Base-by-base conservation (phyloP, 2,329 filamentous ascomycete species). In the Ophiostoma sp. region DNA sequence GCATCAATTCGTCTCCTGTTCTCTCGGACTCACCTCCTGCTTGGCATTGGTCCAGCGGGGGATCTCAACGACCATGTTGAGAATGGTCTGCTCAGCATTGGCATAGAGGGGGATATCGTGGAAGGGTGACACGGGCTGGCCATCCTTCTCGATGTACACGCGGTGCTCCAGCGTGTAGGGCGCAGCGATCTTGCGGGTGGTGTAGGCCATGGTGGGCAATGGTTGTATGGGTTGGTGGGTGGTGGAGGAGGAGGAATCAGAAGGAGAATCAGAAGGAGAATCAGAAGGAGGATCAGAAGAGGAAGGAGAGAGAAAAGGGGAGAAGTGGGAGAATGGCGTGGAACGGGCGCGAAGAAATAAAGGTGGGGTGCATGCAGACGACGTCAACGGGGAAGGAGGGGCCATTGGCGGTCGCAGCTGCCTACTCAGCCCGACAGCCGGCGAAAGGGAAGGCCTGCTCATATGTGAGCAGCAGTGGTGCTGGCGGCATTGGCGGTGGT, bases 41-140 rank as follows among this genome's bases (percentile, higher is more conserved):
- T 99, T 99, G 78, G 91, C 95, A 84, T 99, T 99, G 85, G 94
- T 97, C 95, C 95, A 99, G 85, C 95, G 90, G 78, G 95, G 95
- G 78, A 99, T 97, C 90, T 99, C 95, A 77, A 99, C 95, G 75
- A 99, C 81, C 95, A 99, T 99, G 90, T 99, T 99, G 79, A 99
- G 87, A 80, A 98, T 85, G 77, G 90, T 96, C 87, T 97, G 89
- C 85, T 97, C 91, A 83, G 91, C 86, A 81, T 99, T 97, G 89
- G 94, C 94, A 80, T 93, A 99, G 76, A 99, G 92, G 73, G 95
- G 95, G 76, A 99, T 93, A 81, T 99, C 95, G 86, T 99, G 95
- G 89, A 97, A 99, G 76, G 94, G 91, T 74, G 94, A 98, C 81
- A 98, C 82, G 76, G 92, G 91, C 75, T 91, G 85, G 84, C 94